Base-by-base conservation (phyloP, 805 yeast species). In the Candida michaelii region DNA sequence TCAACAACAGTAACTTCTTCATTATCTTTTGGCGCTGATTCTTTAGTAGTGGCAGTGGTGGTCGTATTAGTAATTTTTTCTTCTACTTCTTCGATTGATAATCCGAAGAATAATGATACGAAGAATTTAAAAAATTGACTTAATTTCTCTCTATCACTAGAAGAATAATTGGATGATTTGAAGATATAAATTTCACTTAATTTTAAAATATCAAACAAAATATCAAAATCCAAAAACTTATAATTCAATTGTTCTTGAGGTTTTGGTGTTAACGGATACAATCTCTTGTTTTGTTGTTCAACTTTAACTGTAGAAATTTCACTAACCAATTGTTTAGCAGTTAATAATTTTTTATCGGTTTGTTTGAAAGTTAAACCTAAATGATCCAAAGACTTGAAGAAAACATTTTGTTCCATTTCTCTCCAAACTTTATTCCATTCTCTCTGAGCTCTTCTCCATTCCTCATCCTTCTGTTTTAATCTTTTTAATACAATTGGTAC, bases 401-500 rank as follows among this genome's bases (percentile, higher is more conserved):
- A 90, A 0, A 89, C 96, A 56, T 89, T 90, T 58, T 90, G 96
- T 63, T 93, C 99, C 66, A 95, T 82, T 65, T 91, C 98, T 59
- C 99, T 82, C 99, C 99, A 93, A 11, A 89, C 95, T 60, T 91
- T 91, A 66, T 91, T 91, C 98, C 99, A 93, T 62, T 93, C 98
- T 55, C 98, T 80, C 56, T 91, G 99, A 1, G 97, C 90, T 48
- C 97, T 80, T 63, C 89, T 86, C 99, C 99, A 93, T 65, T 93
- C 99, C 65, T 93, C 98, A 60, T 93, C 98, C 65, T 93, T 93
- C 65, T 93, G 98, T 65, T 93, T 93, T 60, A 93, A 77, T 58
- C 99, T 80, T 53, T 84, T 87, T 62, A 93, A 72, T 11, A 93
- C 95, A 45, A 93, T 82, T 1, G 99, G 98, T 27, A 93, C 93